Evolutionary conservation across 257 asterid species (phyloP), one percentile per base, ranked within the genome.

Genomic region (Solanum boliviense): DNA sequence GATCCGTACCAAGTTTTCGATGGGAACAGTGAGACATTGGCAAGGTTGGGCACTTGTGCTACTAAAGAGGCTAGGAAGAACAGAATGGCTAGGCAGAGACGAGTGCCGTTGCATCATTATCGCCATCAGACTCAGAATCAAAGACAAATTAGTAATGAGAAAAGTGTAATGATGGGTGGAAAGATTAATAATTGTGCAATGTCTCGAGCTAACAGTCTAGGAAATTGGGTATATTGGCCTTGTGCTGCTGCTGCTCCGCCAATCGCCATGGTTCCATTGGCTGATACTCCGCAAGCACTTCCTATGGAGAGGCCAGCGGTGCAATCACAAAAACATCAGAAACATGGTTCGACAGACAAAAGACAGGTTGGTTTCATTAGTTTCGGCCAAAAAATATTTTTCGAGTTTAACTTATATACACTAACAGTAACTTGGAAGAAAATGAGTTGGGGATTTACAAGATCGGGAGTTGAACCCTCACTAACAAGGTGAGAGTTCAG

Each of bases 51-150:
- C 13, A 81, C 95, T 62, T 92, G 96, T 3, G 98, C 97, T 0
- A 95, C 99, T 10, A 97, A 93, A 86, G 99, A 96, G 89, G 99
- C 99, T 0, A 86, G 99, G 89, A 96, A 96, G 96, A 97, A 94
- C 70, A 90, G 99, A 88, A 97, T 97, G 99, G 99, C 98, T 6
- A 93, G 98, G 7, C 99, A 97, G 48, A 88, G 96, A 85, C 76
- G 93, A 75, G 83, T 93, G 3, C 87, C 92, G 21, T 23, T 91
- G 5, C 94, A 92, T 88, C 97, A 93, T 34, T 90, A 86, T 87
- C 93, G 91, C 65, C 95, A 91, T 38, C 79, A 58, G 44, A 13
- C 5, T 81, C 85, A 29, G 39, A 81, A 81, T 46, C 67, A 27
- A 44, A 46, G 11, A 27, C 68, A 46, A 46, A 36, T 75, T 36